Evolutionary conservation across 352 stramenopile species (phyloP).

Genomic region (Globisporangium recalcitrans): DNA sequence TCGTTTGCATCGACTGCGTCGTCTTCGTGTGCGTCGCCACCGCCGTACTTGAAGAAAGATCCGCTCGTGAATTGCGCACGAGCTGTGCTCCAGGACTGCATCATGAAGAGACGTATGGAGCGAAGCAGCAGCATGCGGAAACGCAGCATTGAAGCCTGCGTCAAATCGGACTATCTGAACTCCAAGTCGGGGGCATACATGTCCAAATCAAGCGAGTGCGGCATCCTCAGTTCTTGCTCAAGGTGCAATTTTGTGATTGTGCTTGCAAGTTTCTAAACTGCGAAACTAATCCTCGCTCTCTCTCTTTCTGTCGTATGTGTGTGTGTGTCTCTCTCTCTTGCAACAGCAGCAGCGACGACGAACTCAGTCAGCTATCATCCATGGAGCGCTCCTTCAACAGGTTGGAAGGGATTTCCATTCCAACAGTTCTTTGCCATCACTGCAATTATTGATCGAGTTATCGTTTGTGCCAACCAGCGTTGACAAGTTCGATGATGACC

Average conservation of each 20-base stretch:
- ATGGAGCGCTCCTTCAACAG: conserved; percentile 55
- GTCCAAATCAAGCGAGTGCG: conserved; percentile 39
- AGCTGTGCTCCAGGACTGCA: conserved; percentile 68
- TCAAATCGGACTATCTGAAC: conserved; percentile 30
- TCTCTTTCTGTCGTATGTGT: not conserved
- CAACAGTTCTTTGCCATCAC: not conserved
- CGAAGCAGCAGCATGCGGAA: conserved; percentile 55
- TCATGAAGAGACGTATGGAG: conserved; percentile 52
- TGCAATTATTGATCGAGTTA: not conserved
- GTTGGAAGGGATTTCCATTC: conserved; percentile 21
- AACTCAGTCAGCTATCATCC: conserved; percentile 65
- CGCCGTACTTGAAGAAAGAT: conserved; percentile 37
- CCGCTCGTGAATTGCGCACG: conserved; percentile 56
- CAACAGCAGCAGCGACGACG: conserved; percentile 75
- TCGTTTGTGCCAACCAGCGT: conserved; percentile 14
- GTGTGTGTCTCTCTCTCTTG: not conserved
- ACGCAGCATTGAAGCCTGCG: conserved; percentile 53
- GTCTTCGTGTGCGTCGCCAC: conserved; percentile 33
- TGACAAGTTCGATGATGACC: conserved; percentile 44
- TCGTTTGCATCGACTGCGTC: conserved; percentile 42
- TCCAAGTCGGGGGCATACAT: conserved; percentile 27
- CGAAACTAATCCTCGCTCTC: not conserved
- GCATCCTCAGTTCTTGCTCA: conserved; percentile 40
- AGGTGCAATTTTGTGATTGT: conserved; percentile 23
- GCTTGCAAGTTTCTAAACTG: not conserved